Conservation (phyloP, 2,329 filamentous ascomycete genomes). For the Aspergillus brasiliensis region DNA sequence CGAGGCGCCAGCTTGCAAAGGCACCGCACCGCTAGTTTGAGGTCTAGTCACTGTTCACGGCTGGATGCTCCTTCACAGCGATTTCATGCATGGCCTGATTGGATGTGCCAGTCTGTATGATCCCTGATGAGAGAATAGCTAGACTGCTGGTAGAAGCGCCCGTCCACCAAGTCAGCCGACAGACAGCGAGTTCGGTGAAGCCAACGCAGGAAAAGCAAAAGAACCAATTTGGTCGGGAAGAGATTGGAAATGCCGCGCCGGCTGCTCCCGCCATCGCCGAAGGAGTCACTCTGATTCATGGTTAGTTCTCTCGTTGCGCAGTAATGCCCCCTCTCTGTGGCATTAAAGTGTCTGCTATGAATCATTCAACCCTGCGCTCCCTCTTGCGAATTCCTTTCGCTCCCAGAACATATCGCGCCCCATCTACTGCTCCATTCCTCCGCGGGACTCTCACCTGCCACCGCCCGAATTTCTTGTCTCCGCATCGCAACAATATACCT, state of each 20-base stretch:
- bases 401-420: background rate
- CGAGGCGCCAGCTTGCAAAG: background rate
- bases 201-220: background rate
- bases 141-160: too few relatives aligned
- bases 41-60: background rate
- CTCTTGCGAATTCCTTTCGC: background rate
- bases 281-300: background rate
- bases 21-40: background rate
- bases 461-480: constrained; percentile 2
- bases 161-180: too few relatives aligned
- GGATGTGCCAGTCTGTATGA: too few relatives aligned
- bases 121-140: too few relatives aligned
- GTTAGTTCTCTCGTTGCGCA: background rate
- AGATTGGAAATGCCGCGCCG: background rate
- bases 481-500: background rate
- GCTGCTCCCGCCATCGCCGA: background rate
- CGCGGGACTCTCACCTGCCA: background rate
- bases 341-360: constrained; percentile 4
- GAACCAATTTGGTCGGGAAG: background rate
- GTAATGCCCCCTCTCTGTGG: background rate
- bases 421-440: background rate
- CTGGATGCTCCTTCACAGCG: too few relatives aligned
- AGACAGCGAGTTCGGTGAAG: background rate
- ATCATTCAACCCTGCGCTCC: background rate
- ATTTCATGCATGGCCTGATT: too few relatives aligned